Conservation (phyloP, 2,329 filamentous ascomycete species). For the Lanzia echinophila region DNA sequence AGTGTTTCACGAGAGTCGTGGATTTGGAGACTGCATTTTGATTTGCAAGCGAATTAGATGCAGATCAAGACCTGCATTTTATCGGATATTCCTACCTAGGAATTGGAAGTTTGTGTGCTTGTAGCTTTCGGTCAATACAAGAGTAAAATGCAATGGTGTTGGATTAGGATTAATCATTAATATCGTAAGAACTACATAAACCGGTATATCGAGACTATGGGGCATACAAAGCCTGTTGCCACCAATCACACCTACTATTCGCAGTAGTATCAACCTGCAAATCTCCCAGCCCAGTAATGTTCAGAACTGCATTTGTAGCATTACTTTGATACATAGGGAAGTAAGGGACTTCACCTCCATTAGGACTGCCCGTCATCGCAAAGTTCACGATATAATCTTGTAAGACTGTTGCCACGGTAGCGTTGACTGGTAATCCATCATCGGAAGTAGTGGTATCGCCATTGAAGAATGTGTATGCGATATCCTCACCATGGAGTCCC, state of each 20-base stretch:
- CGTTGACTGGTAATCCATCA: slow-evolving; percentile 26
- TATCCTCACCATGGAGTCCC: slow-evolving; percentile 45
- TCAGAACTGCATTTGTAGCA: slow-evolving; percentile 12
- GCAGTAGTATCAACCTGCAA: slow-evolving; percentile 21
- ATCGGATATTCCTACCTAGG: too few relatives aligned
- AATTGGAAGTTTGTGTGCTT: too few relatives aligned
- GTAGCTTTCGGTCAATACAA: too few relatives aligned
- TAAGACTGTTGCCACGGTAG: slow-evolving; percentile 28
- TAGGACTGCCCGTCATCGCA: slow-evolving; percentile 30
- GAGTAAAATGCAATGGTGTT: too few relatives aligned
- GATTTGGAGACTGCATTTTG: too few relatives aligned
- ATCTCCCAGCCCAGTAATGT: slow-evolving; percentile 13
- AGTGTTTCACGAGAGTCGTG: too few relatives aligned
- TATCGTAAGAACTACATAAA: not conserved
- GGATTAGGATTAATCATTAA: not conserved
- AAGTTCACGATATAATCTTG: slow-evolving; percentile 35
- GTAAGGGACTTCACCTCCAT: slow-evolving; percentile 15
- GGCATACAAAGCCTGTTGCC: slow-evolving; percentile 24
- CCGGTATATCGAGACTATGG: not conserved
- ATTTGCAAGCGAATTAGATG: too few relatives aligned
- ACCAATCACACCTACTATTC: slow-evolving; percentile 32
- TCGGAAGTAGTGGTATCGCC: slow-evolving; percentile 24
- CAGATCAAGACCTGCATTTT: too few relatives aligned
- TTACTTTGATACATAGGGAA: slow-evolving; percentile 22
- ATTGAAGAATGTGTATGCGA: slow-evolving; percentile 47